Base-by-base conservation (phyloP, 108 stramenopile species). In the Nitzschia sp. region DNA sequence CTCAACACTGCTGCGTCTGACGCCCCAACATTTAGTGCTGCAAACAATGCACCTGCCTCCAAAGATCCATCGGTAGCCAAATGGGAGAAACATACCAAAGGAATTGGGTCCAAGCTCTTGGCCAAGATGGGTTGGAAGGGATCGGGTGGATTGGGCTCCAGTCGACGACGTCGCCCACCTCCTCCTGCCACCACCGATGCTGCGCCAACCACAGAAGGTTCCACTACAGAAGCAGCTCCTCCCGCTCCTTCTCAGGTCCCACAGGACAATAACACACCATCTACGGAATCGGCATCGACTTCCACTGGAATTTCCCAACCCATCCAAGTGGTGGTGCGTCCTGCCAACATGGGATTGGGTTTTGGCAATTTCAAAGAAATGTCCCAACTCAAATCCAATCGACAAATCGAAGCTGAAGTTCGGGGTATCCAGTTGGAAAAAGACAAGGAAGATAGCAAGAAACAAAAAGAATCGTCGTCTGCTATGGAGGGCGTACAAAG, bases 61-160 rank as follows among this genome's bases (percentile, higher is more conserved):
- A 74, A 60, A 20, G 81, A 82, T 43, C 79, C 82, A 19, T 76
- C 74, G 21, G 42, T 94, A 0, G 95, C 84, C 12, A 91, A 78
- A 39, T 96, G 96, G 96, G 96, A 96, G 76, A 94, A 91, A 73
- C 96, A 96, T 62, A 95, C 93, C 46, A 96, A 96, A 63, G 96
- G 96, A n/a, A 92, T 96, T 63, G 96, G 96, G 7, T 84, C 82
- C 80, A 96, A 94, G 72, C 70, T 96, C 19, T 66, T 96, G 24
- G 51, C 84, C 37, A 96, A 95, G 78, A 92, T 96, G 89, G 96
- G 96, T 44, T 96, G 93, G 76, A 73, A 73, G 44, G 96, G 96
- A 41, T 65, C 55, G 6, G 93, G 93, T 50, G 93, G 93, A 17
- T 62, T 96, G 34, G 93, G 93, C 7, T 87, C 91, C 7, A 88